Evolutionary conservation across 768 basidiomycete genomes (phyloP).

Genomic region (Roridomyces roridus): DNA sequence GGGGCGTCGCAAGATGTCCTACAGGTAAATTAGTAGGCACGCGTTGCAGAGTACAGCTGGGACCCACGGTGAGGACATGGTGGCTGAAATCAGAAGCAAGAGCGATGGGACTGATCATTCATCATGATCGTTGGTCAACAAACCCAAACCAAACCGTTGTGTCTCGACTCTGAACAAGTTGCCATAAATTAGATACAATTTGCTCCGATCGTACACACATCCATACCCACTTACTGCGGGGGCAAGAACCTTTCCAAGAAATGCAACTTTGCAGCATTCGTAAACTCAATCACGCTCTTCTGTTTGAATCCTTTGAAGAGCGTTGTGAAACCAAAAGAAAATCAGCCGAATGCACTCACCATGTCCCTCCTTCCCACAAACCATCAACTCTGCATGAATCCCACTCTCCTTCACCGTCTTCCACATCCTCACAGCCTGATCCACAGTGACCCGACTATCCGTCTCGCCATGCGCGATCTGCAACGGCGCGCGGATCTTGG

Average conservation of each 20-base stretch:
- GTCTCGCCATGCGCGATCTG: conserved; percentile 49
- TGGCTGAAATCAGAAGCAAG: too few species aligned
- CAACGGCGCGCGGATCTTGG: conserved; percentile 42
- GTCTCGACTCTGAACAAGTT: too few species aligned
- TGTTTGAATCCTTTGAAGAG: conserved; percentile 43
- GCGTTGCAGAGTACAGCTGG: too few species aligned
- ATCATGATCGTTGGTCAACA: too few species aligned
- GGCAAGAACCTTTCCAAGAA: conserved; percentile 44
- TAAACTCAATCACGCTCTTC: conserved; percentile 49
- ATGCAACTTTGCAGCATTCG: conserved; percentile 43
- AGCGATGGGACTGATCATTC: too few species aligned
- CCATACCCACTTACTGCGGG: too few species aligned
- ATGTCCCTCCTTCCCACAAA: conserved; percentile 49
- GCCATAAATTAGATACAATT: too few species aligned
- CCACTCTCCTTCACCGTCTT: conserved; percentile 35
- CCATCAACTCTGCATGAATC: conserved; percentile 41
- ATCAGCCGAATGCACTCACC: conserved; percentile 31
- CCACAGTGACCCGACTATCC: conserved; percentile 45
- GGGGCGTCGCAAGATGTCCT: too few species aligned
- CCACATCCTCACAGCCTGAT: conserved; percentile 46
- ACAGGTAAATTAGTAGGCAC: too few species aligned
- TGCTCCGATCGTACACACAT: too few species aligned
- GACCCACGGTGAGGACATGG: too few species aligned
- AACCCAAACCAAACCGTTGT: too few species aligned
- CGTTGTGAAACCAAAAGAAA: neutral